Evolutionary conservation across 257 asterid species (phyloP).

Genomic region (Jacaranda copaia): DNA sequence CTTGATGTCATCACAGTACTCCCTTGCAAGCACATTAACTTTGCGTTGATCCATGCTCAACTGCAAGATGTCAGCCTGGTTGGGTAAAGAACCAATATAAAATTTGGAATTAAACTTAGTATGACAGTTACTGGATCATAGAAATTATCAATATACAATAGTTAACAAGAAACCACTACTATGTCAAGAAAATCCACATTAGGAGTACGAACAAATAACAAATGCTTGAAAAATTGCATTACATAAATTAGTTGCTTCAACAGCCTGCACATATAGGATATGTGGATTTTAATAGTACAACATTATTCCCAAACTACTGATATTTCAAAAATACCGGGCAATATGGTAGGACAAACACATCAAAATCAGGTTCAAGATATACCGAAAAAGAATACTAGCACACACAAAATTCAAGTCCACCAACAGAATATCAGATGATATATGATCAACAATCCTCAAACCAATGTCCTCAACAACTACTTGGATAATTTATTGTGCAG

Average conservation of each 20-base stretch:
- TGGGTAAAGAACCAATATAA: conserved; percentile 10
- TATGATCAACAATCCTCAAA: neutral
- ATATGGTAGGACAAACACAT: neutral
- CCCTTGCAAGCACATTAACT: conserved; percentile 90
- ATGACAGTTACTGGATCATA: neutral
- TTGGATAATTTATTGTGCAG: neutral
- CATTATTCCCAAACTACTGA: neutral
- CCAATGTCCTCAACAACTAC: neutral
- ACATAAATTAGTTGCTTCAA: neutral
- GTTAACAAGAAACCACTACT: conserved; percentile 1
- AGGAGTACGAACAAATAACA: conserved; percentile 12
- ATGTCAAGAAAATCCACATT: conserved; percentile 1
- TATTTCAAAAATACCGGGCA: neutral
- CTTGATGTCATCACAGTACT: conserved; percentile 84
- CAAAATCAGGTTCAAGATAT: neutral
- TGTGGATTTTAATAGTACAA: neutral
- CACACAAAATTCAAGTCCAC: neutral
- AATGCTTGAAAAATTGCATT: neutral
- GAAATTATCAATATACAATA: conserved; percentile 17
- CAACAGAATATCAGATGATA: neutral
- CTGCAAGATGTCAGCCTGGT: conserved; percentile 91
- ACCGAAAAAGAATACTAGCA: neutral
- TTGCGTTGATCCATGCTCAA: conserved; percentile 91
- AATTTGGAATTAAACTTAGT: neutral
- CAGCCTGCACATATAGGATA: neutral